Percentiles rank a stretch among this genome's conserved stretches.
These are phyloP conservation scores for Leccinum griseonigrum DNA, from an alignment of 1,284 basidiomycete genomes.

Conservation along the genomic window DNA sequence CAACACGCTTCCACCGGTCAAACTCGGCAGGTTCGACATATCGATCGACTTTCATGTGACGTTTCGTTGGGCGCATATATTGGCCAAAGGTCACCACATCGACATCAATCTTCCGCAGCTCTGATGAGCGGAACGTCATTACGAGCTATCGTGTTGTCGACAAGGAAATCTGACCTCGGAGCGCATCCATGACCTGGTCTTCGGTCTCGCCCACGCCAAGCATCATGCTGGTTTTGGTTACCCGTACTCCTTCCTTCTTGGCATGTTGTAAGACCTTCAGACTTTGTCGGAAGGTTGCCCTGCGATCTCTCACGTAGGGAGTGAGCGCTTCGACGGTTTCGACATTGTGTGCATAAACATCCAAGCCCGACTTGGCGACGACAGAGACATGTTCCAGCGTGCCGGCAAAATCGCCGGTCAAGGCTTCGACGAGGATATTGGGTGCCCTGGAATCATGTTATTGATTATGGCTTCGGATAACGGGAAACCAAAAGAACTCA, in stretches of 20 bases:
- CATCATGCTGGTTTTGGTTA: conserved; percentile 99
- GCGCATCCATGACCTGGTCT: conserved; percentile 80
- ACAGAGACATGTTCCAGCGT: conserved; percentile 71
- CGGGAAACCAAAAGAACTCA: conserved; percentile 30
- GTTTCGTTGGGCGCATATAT: conserved; percentile 99
- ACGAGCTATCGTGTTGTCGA: neutral
- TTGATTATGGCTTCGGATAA: conserved; percentile 1
- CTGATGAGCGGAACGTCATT: conserved; percentile 39
- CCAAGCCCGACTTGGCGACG: conserved; percentile 90
- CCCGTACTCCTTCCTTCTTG: conserved; percentile 76
- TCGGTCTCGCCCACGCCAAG: conserved; percentile 93
- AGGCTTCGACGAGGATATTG: conserved; percentile 92
- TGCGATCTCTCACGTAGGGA: conserved; percentile 91
- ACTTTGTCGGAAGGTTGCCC: conserved; percentile 91
- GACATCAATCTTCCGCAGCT: conserved; percentile 84
- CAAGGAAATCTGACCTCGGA: conserved; percentile 59
- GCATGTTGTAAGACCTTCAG: conserved; percentile 83
- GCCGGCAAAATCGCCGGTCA: conserved; percentile 94
- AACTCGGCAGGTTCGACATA: conserved; percentile 96
- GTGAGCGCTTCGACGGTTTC: conserved; percentile 95
- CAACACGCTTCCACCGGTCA: conserved; percentile 85
- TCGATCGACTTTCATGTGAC: conserved; percentile 98
- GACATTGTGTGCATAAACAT: conserved; percentile 98
- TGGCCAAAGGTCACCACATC: conserved; percentile 99
- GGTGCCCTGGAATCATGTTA: conserved; percentile 63